phyloP scores from a whole-genome alignment of 2,329 filamentous ascomycete species.

The Hypoxylon sp. region DNA sequence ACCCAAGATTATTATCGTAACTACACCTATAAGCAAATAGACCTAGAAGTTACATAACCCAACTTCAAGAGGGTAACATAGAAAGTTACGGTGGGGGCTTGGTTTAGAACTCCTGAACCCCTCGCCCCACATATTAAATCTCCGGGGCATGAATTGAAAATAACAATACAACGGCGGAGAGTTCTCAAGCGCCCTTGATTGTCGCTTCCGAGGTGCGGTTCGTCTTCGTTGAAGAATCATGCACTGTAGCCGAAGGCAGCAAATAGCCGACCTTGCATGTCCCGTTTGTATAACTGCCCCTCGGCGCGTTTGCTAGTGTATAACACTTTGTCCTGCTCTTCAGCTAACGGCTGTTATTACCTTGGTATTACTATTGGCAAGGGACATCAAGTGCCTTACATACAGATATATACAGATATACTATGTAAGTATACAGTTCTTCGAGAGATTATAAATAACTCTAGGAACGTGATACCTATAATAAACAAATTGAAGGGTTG shows the following conservation, averaged over 20 bases:
- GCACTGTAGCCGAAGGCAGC: neutral
- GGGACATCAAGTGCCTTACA: neutral
- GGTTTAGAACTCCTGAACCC: constrained; percentile 32
- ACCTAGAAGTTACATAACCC: too few species aligned
- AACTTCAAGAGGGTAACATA: too few species aligned
- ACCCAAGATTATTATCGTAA: too few species aligned
- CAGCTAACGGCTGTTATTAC: neutral
- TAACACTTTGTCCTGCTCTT: neutral
- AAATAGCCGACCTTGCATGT: neutral
- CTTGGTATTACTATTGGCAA: neutral
- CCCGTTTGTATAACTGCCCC: neutral
- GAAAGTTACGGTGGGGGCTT: constrained; percentile 28
- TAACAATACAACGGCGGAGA: constrained; percentile 10
- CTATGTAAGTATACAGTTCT: neutral
- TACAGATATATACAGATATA: too few species aligned
- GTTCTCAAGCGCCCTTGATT: constrained; percentile 6
- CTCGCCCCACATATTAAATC: constrained; percentile 40
- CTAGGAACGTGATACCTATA: neutral
- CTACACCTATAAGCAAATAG: neutral
- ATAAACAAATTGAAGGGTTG: constrained; percentile 6
- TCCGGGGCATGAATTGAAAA: constrained; percentile 30
- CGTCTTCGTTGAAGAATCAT: constrained; percentile 3
- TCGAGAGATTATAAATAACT: neutral
- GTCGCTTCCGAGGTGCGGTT: neutral
- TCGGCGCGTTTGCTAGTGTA: neutral